A percentile compares a stretch with the other conserved stretches of the same genome.
These are phyloP conservation scores for Atalantia buxifolia DNA, from an alignment of 345 rosid genomes.

Conservation along the genomic window DNA sequence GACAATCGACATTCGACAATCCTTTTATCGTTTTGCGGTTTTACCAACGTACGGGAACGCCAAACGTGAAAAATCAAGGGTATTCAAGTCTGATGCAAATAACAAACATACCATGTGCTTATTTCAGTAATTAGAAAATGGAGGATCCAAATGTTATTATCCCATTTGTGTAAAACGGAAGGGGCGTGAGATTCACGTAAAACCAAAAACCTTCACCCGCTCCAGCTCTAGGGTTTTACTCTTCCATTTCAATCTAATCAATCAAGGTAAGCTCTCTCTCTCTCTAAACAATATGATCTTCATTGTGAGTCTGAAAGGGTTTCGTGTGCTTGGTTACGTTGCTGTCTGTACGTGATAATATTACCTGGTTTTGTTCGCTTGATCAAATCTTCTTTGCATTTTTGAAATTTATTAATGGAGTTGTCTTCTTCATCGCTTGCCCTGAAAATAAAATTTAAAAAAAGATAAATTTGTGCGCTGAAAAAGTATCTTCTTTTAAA, in stretches of 20 bases:
- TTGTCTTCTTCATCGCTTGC: not conserved
- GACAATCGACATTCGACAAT: no score
- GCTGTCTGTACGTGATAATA: not conserved
- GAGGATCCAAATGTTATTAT: not conserved
- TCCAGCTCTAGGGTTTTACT: slow-evolving; percentile 13
- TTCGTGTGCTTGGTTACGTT: not conserved
- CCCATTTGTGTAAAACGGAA: rapidly evolving
- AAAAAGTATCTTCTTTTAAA: not conserved
- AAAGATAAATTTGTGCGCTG: not conserved
- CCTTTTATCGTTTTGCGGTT: no score
- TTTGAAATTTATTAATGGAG: not conserved
- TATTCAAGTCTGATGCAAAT: not conserved
- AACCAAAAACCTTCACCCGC: not conserved
- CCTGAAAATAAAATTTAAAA: not conserved
- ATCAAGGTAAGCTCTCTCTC: not conserved
- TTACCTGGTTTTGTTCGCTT: not conserved
- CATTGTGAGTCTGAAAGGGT: not conserved
- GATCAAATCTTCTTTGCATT: not conserved
- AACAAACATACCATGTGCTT: not conserved
- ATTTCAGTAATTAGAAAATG: not conserved
- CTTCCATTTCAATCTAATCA: not conserved
- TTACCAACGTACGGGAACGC: no score
- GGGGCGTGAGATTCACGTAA: not conserved
- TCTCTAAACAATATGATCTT: not conserved
- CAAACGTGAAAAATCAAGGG: no score